These are phyloP conservation scores for Paramecium sonneborni DNA, from an alignment of 73 alveolate species.

Conservation along the genomic window DNA sequence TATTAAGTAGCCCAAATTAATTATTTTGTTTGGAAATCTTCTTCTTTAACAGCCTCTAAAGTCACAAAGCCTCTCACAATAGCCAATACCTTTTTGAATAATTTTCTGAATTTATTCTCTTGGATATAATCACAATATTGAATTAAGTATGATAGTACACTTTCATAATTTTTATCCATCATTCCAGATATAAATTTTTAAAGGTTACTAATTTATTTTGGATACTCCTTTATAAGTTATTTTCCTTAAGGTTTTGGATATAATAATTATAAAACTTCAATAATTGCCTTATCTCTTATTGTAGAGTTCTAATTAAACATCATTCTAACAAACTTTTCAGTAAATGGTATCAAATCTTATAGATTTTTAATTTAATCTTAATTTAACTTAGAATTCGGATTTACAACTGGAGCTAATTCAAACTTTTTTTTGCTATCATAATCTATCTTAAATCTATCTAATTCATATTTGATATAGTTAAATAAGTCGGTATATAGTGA, in stretches of 20 bases:
- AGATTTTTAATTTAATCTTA: not conserved
- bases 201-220: not conserved
- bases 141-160: not conserved
- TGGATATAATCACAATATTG: not conserved
- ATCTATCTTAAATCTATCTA: not conserved
- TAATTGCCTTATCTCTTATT: not conserved
- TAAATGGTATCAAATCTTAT: not conserved
- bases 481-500: not conserved
- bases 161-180: conserved; percentile 30
- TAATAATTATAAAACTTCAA: not conserved
- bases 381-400: not conserved
- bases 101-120: not conserved
- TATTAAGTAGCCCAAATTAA: conserved; percentile 36
- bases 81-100: not conserved
- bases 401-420: not conserved
- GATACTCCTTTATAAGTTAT: not conserved
- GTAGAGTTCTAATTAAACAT: not conserved
- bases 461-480: not conserved
- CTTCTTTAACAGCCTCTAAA: not conserved
- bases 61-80: not conserved
- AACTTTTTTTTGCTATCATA: not conserved
- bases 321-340: not conserved
- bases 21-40: not conserved
- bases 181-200: not conserved
- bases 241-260: not conserved